These are phyloP conservation scores for Beauveria australis DNA, from an alignment of 2,329 filamentous ascomycete genomes.

Conservation along the genomic window DNA sequence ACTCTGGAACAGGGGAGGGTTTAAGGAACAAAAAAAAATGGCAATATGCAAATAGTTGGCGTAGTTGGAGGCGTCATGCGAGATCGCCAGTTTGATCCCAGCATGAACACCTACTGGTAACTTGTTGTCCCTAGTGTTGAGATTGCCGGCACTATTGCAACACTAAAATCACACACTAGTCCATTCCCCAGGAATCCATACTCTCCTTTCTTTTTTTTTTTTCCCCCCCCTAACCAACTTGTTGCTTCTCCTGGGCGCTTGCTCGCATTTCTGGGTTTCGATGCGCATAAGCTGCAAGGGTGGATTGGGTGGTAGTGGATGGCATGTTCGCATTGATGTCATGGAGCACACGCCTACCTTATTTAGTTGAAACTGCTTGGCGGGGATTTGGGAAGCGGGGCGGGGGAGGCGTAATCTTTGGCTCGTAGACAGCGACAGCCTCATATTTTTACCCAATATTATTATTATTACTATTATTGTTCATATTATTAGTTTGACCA, in stretches of 20 bases:
- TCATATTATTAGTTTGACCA: too few species aligned
- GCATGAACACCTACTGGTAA: neutral
- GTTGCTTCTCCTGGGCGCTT: neutral
- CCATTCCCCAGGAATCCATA: neutral
- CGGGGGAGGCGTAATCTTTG: too few species aligned
- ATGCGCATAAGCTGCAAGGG: slow-evolving; percentile 6
- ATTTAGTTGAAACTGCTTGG: slow-evolving; percentile 1
- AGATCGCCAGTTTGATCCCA: neutral
- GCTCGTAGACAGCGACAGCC: too few species aligned
- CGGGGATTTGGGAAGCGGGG: too few species aligned
- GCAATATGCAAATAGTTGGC: neutral
- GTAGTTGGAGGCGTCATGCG: slow-evolving; percentile 3
- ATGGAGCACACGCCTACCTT: neutral
- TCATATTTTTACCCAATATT: too few species aligned
- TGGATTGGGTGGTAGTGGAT: neutral
- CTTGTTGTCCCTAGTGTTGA: neutral
- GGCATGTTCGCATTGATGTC: slow-evolving; percentile 7
- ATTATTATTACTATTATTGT: too few species aligned
- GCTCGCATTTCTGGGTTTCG: neutral
- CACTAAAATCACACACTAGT: neutral
- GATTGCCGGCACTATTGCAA: slow-evolving; percentile 2
- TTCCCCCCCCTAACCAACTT: too few species aligned
- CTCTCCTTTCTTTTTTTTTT: neutral
- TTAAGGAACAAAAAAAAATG: neutral
- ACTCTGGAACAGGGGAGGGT: neutral